phyloP scores from a whole-genome alignment of 169 alveolate genomes.

The Babesia ovata region DNA sequence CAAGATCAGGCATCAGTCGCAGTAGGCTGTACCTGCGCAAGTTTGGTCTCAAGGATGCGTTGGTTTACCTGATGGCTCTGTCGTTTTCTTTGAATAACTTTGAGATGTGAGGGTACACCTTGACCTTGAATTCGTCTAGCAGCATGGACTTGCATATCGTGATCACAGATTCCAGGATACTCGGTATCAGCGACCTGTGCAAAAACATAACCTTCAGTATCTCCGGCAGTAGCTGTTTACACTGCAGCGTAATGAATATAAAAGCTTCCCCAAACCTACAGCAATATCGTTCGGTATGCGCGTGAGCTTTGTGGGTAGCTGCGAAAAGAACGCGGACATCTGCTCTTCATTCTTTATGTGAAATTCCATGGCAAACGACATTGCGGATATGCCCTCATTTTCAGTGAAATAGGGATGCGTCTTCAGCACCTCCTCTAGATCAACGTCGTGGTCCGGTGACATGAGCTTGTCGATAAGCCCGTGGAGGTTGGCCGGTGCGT shows the following conservation, averaged over 20 bases:
- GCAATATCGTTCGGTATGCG: conserved; percentile 63
- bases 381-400: conserved; percentile 52
- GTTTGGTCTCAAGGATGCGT: neutral
- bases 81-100: conserved; percentile 53
- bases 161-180: conserved; percentile 53
- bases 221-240: conserved; percentile 65
- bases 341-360: conserved; percentile 69
- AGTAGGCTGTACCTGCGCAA: conserved; percentile 45
- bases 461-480: conserved; percentile 40
- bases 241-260: conserved; percentile 1
- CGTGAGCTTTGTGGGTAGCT: conserved; percentile 54
- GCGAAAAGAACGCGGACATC: conserved; percentile 49
- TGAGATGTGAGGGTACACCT: conserved; percentile 60
- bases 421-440: conserved; percentile 43
- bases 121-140: conserved; percentile 45
- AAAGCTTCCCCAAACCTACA: conserved; percentile 7
- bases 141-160: conserved; percentile 62
- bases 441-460: conserved; percentile 30
- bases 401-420: conserved; percentile 55
- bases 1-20: conserved; percentile 54
- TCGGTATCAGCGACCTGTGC: conserved; percentile 51
- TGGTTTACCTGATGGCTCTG: conserved; percentile 48
- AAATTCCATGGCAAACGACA: conserved; percentile 67
- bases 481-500: conserved; percentile 36
- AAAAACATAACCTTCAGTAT: conserved; percentile 50